A percentile compares a stretch with the other conserved stretches of the same genome.
Evolutionary conservation across 2,329 filamentous ascomycete genomes (phyloP).

Genomic region (Claviceps arundinis): DNA sequence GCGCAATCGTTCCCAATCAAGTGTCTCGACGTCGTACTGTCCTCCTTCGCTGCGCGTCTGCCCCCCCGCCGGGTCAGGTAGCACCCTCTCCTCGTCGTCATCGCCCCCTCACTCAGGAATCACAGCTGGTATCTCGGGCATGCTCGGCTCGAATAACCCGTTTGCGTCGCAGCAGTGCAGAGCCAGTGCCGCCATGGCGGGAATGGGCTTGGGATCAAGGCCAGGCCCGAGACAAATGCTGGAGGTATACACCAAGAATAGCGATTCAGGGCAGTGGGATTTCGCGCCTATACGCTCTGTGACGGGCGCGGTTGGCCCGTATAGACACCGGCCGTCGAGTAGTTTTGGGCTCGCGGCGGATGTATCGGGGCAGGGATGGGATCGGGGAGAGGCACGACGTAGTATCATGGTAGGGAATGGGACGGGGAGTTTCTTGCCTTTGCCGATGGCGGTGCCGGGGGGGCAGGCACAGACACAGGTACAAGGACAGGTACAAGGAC

Average conservation of each 20-base stretch:
- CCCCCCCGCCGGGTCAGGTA: conserved; percentile 2
- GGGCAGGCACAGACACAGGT: too few relatives aligned
- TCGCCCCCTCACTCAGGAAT: too few relatives aligned
- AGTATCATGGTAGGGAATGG: conserved; percentile 42
- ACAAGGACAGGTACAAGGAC: too few relatives aligned
- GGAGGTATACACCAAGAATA: conserved; percentile 47
- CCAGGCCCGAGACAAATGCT: conserved; percentile 31
- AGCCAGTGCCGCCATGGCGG: conserved; percentile 4
- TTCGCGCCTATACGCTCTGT: conserved; percentile 35
- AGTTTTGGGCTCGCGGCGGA: conserved; percentile 45
- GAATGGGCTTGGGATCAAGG: conserved; percentile 18
- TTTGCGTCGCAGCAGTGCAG: conserved; percentile 26
- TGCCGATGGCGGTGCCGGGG: conserved; percentile 20
- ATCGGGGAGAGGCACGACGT: conserved; percentile 35
- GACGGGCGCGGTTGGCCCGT: conserved; percentile 13
- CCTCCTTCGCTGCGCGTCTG: conserved; percentile 7
- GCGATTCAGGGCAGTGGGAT: conserved; percentile 45
- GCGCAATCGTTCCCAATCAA: conserved; percentile 21
- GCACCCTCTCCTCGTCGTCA: too few relatives aligned
- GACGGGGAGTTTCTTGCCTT: conserved; percentile 37
- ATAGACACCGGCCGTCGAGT: conserved; percentile 32
- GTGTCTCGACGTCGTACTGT: conserved; percentile 11
- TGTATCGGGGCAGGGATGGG: conserved; percentile 34
- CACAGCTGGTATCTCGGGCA: too few relatives aligned
- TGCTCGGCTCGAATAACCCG: conserved; percentile 40